phyloP scores from a whole-genome alignment of 2,329 filamentous ascomycete genomes.

The Neofusicoccum cordaticola region DNA sequence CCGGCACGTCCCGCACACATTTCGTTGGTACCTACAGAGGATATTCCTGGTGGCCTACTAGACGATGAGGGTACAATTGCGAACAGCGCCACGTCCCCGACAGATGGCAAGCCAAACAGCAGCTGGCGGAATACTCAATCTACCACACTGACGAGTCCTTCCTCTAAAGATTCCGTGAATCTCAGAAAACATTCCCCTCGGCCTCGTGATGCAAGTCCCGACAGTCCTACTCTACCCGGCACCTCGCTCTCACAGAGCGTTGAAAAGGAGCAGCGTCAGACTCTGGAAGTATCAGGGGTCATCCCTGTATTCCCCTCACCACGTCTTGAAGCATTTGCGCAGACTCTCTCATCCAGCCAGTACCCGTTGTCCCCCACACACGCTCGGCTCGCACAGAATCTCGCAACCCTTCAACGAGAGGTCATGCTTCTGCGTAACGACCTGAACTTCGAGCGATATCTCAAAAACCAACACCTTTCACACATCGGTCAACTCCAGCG shows the following conservation, averaged over 20 bases:
- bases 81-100: constrained; percentile 25
- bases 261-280: constrained; percentile 21
- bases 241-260: constrained; percentile 25
- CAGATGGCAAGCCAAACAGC: constrained; percentile 22
- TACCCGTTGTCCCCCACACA: constrained; percentile 27
- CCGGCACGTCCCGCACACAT: background rate
- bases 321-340: constrained; percentile 35
- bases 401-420: constrained; percentile 62
- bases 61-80: constrained; percentile 31
- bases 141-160: constrained; percentile 37
- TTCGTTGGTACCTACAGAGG: constrained; percentile 32
- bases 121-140: constrained; percentile 58
- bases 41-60: constrained; percentile 32
- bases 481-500: constrained; percentile 77
- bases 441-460: constrained; percentile 76
- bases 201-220: constrained; percentile 39
- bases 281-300: background rate
- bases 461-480: constrained; percentile 78
- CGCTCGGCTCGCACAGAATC: constrained; percentile 35
- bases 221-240: constrained; percentile 64
- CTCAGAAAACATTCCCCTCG: constrained; percentile 23
- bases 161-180: constrained; percentile 3
- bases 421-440: constrained; percentile 77
- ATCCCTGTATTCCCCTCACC: constrained; percentile 23
- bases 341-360: constrained; percentile 21